These are phyloP conservation scores for Leptosphaerulina australis DNA, from an alignment of 2,329 filamentous ascomycete genomes.

Conservation along the genomic window DNA sequence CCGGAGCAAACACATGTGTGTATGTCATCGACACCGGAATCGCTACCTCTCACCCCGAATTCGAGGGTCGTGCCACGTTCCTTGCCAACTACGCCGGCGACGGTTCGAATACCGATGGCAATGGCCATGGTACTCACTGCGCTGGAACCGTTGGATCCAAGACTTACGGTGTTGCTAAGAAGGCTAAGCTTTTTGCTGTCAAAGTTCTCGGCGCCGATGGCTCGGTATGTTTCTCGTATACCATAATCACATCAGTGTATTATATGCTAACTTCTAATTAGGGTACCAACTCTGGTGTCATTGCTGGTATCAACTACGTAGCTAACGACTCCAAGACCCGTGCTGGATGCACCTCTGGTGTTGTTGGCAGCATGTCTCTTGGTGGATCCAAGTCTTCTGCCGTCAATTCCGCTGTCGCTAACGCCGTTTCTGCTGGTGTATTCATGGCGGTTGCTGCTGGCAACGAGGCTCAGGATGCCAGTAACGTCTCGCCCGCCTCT, in stretches of 20 bases:
- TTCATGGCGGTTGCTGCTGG: constrained; percentile 52
- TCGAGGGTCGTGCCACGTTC: constrained; percentile 49
- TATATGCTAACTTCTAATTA: constrained; percentile 7
- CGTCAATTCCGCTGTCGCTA: constrained; percentile 48
- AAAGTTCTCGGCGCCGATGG: constrained; percentile 49
- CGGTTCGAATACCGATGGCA: constrained; percentile 44
- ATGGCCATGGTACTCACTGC: constrained; percentile 50
- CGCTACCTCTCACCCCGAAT: constrained; percentile 57
- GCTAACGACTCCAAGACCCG: constrained; percentile 44
- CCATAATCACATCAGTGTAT: constrained; percentile 9
- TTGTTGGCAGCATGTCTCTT: constrained; percentile 50
- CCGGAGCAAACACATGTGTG: constrained; percentile 54
- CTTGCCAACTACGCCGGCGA: constrained; percentile 48
- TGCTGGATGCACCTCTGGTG: constrained; percentile 42
- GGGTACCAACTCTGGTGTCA: constrained; percentile 51
- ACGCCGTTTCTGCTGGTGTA: constrained; percentile 45
- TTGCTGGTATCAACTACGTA: constrained; percentile 49
- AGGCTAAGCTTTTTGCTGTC: constrained; percentile 49
- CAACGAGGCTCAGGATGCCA: constrained; percentile 44
- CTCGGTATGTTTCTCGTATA: constrained; percentile 34
- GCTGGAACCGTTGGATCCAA: constrained; percentile 48
- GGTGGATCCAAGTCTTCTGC: constrained; percentile 47
- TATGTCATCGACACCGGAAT: constrained; percentile 73
- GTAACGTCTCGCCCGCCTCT: constrained; percentile 47
- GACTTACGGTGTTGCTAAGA: constrained; percentile 49